Evolutionary conservation across 371 early-diverging fungal species (phyloP).

Genomic region (Saksenaea oblongispora): DNA sequence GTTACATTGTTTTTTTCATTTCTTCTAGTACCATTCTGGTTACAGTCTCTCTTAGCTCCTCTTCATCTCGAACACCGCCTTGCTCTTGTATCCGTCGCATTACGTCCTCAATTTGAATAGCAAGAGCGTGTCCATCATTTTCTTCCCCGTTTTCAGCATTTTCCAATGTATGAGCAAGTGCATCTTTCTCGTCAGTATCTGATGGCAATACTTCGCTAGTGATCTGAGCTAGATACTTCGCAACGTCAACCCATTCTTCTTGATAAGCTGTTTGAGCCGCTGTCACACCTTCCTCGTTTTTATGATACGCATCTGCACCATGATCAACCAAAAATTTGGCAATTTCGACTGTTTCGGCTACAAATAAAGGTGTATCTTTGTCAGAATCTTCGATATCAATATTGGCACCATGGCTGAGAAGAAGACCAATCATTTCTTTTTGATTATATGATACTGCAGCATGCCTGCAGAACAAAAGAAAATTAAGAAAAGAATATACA

Average conservation of each 20-base stretch:
- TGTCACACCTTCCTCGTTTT: conserved; percentile 66
- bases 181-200: conserved; percentile 8
- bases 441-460: conserved; percentile 73
- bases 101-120: conserved; percentile 29
- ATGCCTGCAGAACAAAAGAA: conserved; percentile 40
- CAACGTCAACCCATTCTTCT: conserved; percentile 49
- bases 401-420: conserved; percentile 57
- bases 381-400: conserved; percentile 77
- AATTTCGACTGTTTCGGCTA: conserved; percentile 76
- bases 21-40: conserved; percentile 42
- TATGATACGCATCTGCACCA: conserved; percentile 69
- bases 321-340: conserved; percentile 69
- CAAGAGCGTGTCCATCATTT: conserved; percentile 19
- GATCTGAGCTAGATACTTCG: conserved; percentile 29
- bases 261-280: conserved; percentile 36
- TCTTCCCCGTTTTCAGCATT: conserved; percentile 7
- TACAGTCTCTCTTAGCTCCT: conserved; percentile 40
- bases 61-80: conserved; percentile 43
- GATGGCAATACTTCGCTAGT: conserved; percentile 33
- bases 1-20: conserved; percentile 19
- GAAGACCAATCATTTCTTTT: conserved; percentile 53
- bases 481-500: neutral
- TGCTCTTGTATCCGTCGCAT: conserved; percentile 37
- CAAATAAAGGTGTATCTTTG: conserved; percentile 85
- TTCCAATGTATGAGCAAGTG: conserved; percentile 13